Base-by-base conservation (phyloP, 2,329 filamentous ascomycete genomes). In the Hymenoscyphus occultus region DNA sequence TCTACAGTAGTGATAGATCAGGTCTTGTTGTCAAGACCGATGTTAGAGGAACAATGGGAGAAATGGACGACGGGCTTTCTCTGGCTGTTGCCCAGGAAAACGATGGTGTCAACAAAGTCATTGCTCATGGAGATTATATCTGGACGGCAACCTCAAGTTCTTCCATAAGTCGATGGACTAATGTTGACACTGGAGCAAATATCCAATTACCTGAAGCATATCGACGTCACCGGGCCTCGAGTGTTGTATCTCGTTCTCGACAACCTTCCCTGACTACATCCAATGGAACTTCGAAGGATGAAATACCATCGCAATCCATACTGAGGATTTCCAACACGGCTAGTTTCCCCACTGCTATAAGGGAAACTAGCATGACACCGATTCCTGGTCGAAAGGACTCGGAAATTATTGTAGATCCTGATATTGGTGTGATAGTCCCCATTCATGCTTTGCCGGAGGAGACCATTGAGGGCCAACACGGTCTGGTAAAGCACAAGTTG, bases 21-120 rank as follows among this genome's bases (percentile, higher is more conserved):
- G 95, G 95, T 2, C 79, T 97, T 67, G 89, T 99, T n/a, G 94
- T 93, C 63, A 99, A 98, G 82, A 98, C 94, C 0, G 95, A 99
- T 76, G 90, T 94, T 32, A 86, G 93, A 69, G 85, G 84, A 13
- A 86, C 88, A 64, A 83, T 88, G 35, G 83, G 85, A 22, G 90
- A 93, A 65, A 73, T 94, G 77, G 93, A 97, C 72, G 91, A 97
- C 72, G 95, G 94, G 0, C 80, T 97, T 7, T 97, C 92, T 14
- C 83, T 98, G 14, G 94, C 94, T n/a, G 83, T 97, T 5, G 91
- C 92, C 61, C 92, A 97, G 75, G 95, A 99, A 77, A 91, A 97
- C 71, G 91, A 93, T 70, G 93, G 90, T 2, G 88, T 94, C 6
- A 87, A 80, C 74, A 89, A 88, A 75, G 77, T 90, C 6, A 83